Base-by-base conservation (phyloP, 352 stramenopile genomes). In the Phytopythium aichiense region DNA sequence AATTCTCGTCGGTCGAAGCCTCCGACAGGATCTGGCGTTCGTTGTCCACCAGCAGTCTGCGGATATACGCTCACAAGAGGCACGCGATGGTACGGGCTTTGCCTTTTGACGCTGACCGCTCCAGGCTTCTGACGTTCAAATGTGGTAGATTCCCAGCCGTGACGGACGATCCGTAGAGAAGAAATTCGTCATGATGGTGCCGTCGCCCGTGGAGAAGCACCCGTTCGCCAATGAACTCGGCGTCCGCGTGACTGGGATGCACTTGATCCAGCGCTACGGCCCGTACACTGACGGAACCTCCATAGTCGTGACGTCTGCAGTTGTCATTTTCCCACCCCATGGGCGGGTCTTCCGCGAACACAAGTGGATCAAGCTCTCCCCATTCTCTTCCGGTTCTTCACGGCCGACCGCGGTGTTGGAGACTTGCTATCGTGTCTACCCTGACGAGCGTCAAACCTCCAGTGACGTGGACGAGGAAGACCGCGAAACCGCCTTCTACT, bases 361-460 rank as follows among this genome's bases (percentile, higher is more conserved):
- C 43, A 49, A 49, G n/a, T 49, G 43, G 43, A 49, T 49, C 18
- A 49, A 49, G 43, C 8, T 49, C 11, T 49, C n/a, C 0, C 43
- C 43, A 20, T 20, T 49, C 4, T 49, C n/a, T 15, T 30, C 43
- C 1, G 11, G 20, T n/a, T 22, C 40, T n/a, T 46, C 40, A 2
- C 15, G 0, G 18, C 6, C 40, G 18, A 46, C 40, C 18, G 40
- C 40, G 6, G 43, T 49, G 7, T 11, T 49, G 43, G 43, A 49
- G 43, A 49, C n/a, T 49, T 49, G 43, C 20, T 49, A 49, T 49
- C 43, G 43, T 16, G 43, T 49, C n/a, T 49, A 28, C 7, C 43
- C 43, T 7, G 43, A n/a, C 43, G 43, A 49, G 7, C 2, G 43
- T 20, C 11, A 28, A 2, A 7, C 22, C 7, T 28, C 43, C 7